A percentile compares a stretch with the other conserved stretches of the same genome.
These are phyloP conservation scores for Mycoemilia scoparia DNA, from an alignment of 192 early-diverging fungal genomes.

Conservation along the genomic window DNA sequence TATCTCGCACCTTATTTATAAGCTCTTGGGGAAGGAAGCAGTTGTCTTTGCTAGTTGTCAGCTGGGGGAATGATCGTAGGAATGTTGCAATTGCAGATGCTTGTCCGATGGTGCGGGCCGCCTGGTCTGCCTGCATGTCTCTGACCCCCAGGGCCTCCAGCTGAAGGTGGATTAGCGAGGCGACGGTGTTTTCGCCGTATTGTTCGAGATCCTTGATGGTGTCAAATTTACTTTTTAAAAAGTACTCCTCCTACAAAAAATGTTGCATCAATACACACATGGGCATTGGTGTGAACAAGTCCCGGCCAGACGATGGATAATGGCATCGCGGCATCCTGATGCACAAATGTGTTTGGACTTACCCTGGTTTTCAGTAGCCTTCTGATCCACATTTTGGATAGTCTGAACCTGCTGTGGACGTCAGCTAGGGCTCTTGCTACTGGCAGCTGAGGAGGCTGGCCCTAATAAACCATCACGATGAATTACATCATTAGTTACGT, in stretches of 20 bases:
- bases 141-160: conserved; percentile 69
- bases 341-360: not conserved
- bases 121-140: conserved; percentile 71
- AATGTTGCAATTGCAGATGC: conserved; percentile 66
- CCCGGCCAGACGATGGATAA: not conserved
- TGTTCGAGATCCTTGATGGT: conserved; percentile 59
- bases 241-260: conserved; percentile 32
- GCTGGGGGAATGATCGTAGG: conserved; percentile 46
- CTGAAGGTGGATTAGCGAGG: conserved; percentile 75
- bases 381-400: conserved; percentile 65
- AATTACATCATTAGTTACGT: not conserved
- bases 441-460: conserved; percentile 54
- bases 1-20: conserved; percentile 40
- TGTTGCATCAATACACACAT: not conserved
- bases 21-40: conserved; percentile 62
- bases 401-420: conserved; percentile 29
- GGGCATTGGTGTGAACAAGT: not conserved
- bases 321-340: not conserved
- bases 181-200: conserved; percentile 77
- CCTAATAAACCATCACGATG: conserved; percentile 19
- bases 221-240: conserved; percentile 46
- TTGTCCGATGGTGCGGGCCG: conserved; percentile 77
- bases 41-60: conserved; percentile 42
- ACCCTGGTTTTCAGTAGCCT: conserved; percentile 54
- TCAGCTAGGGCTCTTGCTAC: conserved; percentile 48